Base-by-base conservation (phyloP, 306 rosid genomes). In the Sicyos baderoa region DNA sequence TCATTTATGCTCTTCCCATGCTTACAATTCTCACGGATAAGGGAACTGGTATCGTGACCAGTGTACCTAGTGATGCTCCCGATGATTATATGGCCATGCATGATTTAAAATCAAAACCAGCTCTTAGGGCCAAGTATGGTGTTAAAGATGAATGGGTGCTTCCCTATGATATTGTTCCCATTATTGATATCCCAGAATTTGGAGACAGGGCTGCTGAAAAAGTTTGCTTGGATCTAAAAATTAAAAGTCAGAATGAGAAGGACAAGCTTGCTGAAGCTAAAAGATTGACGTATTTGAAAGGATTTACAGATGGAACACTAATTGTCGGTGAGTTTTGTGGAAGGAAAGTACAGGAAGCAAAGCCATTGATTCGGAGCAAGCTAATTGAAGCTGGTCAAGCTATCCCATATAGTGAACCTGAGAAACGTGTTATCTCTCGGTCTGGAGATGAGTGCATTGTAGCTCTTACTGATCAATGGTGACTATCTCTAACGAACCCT, bases 51-150 rank as follows among this genome's bases (percentile, higher is more conserved):
- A 83, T 92, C 13, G 98, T 92, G 65, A 92, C 98, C 29, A 89
- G 96, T 74, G 98, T 92, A 63, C 98, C 98, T 12, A 86, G 93
- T 77, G 98, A 92, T 78, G 87, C 98, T 63, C 98, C 98, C 1
- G 98, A 92, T 81, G 98, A 92, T 72, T 92, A 86, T 75, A 92
- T 89, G 93, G 93, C 95, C 2, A 76, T 92, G 89, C 91, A 83
- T 18, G 98, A 87, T 79, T 82, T 92, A 75, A 92, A 86, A 80
- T 45, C 84, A 18, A 92, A 92, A 78, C 88, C 88, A 18, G 89
- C 89, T 7, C 54, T 89, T 37, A 83, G 96, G 80, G 91, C 78
- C 4, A 92, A 92, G 83, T 87, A 71, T 52, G 91, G 95, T 21
- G 84, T 92, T 68, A 83, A 83, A 82, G 96, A 92, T 85, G 98